Evolutionary conservation across 306 rosid species (phyloP).

Genomic region (Datisca glomerata): DNA sequence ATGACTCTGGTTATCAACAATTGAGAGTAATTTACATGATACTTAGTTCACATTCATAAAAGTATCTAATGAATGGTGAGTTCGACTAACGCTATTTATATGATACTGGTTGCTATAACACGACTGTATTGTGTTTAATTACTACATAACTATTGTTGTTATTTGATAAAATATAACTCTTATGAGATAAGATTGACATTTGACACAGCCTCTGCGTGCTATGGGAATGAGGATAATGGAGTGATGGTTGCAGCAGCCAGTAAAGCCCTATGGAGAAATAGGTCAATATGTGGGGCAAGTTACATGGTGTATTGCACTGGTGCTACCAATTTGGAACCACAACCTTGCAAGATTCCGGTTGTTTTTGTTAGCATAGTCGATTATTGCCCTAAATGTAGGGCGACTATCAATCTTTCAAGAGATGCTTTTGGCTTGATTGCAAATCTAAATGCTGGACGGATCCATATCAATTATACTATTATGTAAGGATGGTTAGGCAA

Average conservation of each 20-base stretch:
- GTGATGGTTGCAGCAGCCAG: slow-evolving; percentile 1
- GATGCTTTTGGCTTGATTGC: slow-evolving; percentile 5
- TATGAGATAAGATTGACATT: no score
- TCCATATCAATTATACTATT: not conserved
- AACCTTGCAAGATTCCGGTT: not conserved
- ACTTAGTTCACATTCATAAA: no score
- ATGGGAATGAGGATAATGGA: slow-evolving; percentile 1
- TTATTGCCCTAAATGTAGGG: not conserved
- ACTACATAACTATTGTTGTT: no score
- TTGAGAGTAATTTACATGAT: no score
- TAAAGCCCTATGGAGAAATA: not conserved
- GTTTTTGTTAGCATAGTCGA: not conserved
- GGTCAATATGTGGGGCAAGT: not conserved
- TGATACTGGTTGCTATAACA: no score
- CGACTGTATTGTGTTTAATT: no score
- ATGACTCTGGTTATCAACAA: no score
- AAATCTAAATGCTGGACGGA: not conserved
- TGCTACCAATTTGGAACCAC: not conserved
- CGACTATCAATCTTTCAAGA: slow-evolving; percentile 4
- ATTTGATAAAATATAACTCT: no score
- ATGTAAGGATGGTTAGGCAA: no score
- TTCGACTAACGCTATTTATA: no score
- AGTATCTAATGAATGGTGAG: no score
- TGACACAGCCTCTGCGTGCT: slow-evolving; percentile 3
- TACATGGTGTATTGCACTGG: slow-evolving; percentile 4